Percentiles rank a stretch among this genome's conserved stretches.
Evolutionary conservation across 1,139 yeast genomes (phyloP).

Genomic region (Geotrichum cucujoidarum): DNA sequence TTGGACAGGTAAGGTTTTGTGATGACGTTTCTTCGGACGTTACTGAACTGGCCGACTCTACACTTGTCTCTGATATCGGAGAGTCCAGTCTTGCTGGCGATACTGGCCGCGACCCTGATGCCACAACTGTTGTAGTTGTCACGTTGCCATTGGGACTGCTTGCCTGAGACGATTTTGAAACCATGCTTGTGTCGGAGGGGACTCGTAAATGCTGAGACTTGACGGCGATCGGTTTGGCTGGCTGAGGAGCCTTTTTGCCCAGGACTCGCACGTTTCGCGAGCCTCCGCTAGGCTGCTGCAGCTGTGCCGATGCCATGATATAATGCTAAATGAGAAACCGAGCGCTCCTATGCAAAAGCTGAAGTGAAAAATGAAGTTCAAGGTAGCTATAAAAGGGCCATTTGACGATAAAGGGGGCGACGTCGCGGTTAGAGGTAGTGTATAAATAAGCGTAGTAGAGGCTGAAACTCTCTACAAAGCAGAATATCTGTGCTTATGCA

Average conservation of each 20-base stretch:
- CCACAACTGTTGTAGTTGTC: not conserved
- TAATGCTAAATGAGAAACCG: too few relatives aligned
- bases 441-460: too few relatives aligned
- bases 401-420: too few relatives aligned
- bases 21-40: constrained; percentile 25
- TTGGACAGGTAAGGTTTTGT: constrained; percentile 51
- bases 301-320: constrained; percentile 3
- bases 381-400: too few relatives aligned
- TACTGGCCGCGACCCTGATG: constrained; percentile 7
- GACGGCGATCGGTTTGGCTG: not conserved
- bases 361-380: too few relatives aligned
- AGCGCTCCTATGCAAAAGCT: too few relatives aligned
- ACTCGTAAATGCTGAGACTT: constrained; percentile 5
- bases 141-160: not conserved
- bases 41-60: constrained; percentile 16
- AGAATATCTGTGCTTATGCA: too few relatives aligned
- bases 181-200: constrained; percentile 7
- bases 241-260: constrained; percentile 4
- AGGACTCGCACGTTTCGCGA: constrained; percentile 11
- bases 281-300: constrained; percentile 2
- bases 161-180: not conserved
- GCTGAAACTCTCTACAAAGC: too few relatives aligned
- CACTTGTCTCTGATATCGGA: constrained; percentile 10
- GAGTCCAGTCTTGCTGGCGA: constrained; percentile 15
- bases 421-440: too few relatives aligned